Percentiles rank a stretch among this genome's conserved stretches.
Evolutionary conservation across 106 monocot genomes (phyloP).

Genomic region (Dendrobium huoshanense): DNA sequence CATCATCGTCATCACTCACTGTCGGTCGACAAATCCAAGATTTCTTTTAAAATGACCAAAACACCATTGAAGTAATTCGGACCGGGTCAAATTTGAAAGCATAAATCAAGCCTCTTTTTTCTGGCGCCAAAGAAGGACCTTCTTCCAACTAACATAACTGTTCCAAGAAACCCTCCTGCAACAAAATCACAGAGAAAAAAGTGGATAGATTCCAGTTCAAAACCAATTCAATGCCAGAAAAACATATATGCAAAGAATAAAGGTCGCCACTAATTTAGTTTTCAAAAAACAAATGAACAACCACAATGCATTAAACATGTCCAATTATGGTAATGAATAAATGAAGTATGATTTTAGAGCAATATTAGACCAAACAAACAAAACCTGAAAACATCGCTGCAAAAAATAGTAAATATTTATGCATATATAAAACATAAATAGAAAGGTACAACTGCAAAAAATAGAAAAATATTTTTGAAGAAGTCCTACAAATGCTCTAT

Average conservation of each 20-base stretch:
- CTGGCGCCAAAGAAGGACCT: slow-evolving; percentile 13
- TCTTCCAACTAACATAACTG: neutral
- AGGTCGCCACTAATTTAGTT: neutral
- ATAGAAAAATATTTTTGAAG: neutral
- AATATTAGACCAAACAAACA: neutral
- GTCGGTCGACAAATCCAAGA: too few relatives aligned
- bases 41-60: too few relatives aligned
- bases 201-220: neutral
- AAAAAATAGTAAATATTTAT: too few relatives aligned
- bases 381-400: neutral
- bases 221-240: neutral
- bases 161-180: slow-evolving; percentile 8
- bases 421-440: too few relatives aligned
- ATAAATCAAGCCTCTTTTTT: too few relatives aligned
- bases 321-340: neutral
- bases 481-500: neutral
- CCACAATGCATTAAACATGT: neutral
- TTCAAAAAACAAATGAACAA: neutral
- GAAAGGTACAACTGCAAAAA: neutral
- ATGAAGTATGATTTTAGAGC: neutral
- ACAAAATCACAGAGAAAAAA: neutral
- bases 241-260: neutral
- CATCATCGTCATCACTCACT: too few relatives aligned
- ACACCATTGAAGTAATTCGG: too few relatives aligned
- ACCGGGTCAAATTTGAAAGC: too few relatives aligned